These are phyloP conservation scores for Pseudomonodictys pantanalensis DNA, from an alignment of 495 filamentous ascomycete species.

Conservation along the genomic window DNA sequence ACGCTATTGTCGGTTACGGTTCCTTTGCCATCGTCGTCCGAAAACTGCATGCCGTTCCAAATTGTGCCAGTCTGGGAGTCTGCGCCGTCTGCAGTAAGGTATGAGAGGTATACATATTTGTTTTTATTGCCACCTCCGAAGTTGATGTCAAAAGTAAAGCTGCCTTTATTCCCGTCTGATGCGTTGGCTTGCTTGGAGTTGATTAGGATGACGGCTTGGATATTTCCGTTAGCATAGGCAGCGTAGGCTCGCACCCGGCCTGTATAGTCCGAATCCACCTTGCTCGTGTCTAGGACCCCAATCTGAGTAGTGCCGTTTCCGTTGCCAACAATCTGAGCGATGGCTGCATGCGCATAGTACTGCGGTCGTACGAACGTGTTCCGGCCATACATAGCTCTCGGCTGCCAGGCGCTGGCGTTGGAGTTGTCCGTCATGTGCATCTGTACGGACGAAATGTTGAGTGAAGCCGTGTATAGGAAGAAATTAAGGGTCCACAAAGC, in stretches of 20 bases:
- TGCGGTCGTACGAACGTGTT: slow-evolving; percentile 38
- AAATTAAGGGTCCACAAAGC: slow-evolving; percentile 35
- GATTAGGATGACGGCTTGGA: slow-evolving; percentile 38
- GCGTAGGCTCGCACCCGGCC: slow-evolving; percentile 36
- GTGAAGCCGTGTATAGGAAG: slow-evolving; percentile 33
- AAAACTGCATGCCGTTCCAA: slow-evolving; percentile 42
- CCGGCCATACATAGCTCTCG: slow-evolving; percentile 29
- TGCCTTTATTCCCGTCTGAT: slow-evolving; percentile 26
- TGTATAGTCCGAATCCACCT: slow-evolving; percentile 22
- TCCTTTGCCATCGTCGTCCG: slow-evolving; percentile 35
- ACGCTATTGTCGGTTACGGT: slow-evolving; percentile 16
- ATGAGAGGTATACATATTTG: slow-evolving; percentile 36
- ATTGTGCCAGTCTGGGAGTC: slow-evolving; percentile 36
- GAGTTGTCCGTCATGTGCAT: slow-evolving; percentile 46
- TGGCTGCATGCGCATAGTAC: slow-evolving; percentile 44
- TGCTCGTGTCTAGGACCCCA: slow-evolving; percentile 15
- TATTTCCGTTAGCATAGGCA: slow-evolving; percentile 32
- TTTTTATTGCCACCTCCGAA: slow-evolving; percentile 22
- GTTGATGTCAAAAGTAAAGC: slow-evolving; percentile 29
- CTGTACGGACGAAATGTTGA: slow-evolving; percentile 39
- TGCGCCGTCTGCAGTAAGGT: slow-evolving; percentile 37
- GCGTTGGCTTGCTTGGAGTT: slow-evolving; percentile 36
- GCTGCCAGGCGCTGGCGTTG: slow-evolving; percentile 41
- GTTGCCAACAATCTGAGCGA: slow-evolving; percentile 40
- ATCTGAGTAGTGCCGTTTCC: slow-evolving; percentile 38